Evolutionary conservation across 2,329 filamentous ascomycete species (phyloP), one percentile per base, ranked within the genome.

Genomic region (Fusarium devonianum): DNA sequence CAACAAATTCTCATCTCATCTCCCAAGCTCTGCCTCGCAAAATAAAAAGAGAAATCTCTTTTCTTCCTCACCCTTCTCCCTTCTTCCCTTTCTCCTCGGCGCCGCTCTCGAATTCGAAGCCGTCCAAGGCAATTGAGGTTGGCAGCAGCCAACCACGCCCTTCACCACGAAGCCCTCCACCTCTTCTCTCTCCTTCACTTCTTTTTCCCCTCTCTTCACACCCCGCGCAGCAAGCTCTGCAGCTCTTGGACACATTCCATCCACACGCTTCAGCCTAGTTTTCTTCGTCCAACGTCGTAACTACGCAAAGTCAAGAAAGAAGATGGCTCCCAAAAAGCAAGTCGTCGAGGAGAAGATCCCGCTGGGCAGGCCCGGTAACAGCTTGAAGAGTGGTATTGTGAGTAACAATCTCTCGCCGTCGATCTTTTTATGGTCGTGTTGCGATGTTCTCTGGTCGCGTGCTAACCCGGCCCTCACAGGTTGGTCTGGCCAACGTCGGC

Each of bases 341-440:
- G 87, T 86, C 67, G 86, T 90, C 68, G 89, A 97, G 83, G 90
- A 97, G 83, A 97, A 97, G 87, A 83, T 97, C 75, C 87, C 94
- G 66, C 83, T 99, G 76, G 94, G 94, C 75, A 84, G 94, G 73
- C 94, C 94, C 63, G 94, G 94, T 71, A 99, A 99, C 84, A 97
- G 86, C 79, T 76, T 99, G 76, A 99, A 97, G 86, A 97, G 91
- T 81, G 95, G 94, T 80, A 99, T 99, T 86, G 94, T 95, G 82
- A 77, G 85, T 49, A 33, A 53, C 37, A 18, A 38, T 44, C n/a
- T 47, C 34, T 38, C 14, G 18, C 21, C 35, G 28, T 38, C 25
- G 18, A 13, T 19, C 17, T 17, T 26, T 17, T 26, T n/a, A 29
- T 18, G 23, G 37, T 32, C 36, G 39, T 23, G 38, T 36, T 41